phyloP scores from a whole-genome alignment of 768 basidiomycete species.

The Termitomyces sp. region DNA sequence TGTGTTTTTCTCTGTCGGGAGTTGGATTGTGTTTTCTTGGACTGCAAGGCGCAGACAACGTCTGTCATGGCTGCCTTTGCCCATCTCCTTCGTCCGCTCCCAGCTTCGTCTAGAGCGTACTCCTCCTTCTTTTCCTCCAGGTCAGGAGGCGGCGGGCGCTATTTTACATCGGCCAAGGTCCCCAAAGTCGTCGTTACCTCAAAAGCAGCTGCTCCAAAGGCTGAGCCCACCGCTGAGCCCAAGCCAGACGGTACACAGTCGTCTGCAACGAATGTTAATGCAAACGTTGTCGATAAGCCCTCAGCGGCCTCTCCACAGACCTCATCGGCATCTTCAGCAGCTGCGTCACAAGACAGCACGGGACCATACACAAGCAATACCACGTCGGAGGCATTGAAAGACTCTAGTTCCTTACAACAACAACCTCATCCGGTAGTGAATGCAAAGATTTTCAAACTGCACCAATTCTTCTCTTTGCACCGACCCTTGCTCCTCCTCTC shows the following conservation, averaged over 20 bases:
- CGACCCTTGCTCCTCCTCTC: conserved; percentile 70
- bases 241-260: conserved; percentile 15
- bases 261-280: neutral
- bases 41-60: conserved; percentile 6
- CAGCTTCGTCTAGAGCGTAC: conserved; percentile 51
- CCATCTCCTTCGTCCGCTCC: conserved; percentile 42
- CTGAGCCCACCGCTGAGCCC: conserved; percentile 18
- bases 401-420: conserved; percentile 7
- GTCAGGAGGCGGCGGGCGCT: conserved; percentile 60
- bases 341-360: conserved; percentile 8
- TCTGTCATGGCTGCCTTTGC: conserved; percentile 43
- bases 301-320: neutral
- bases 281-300: conserved; percentile 9
- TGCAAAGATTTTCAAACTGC: conserved; percentile 68
- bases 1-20: conserved; percentile 7
- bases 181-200: conserved; percentile 41
- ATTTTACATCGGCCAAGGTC: conserved; percentile 70
- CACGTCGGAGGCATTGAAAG: neutral
- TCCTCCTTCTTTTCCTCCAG: conserved; percentile 80
- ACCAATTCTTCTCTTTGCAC: conserved; percentile 82
- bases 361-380: neutral
- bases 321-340: conserved; percentile 3
- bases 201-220: conserved; percentile 21
- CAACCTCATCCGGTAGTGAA: conserved; percentile 49
- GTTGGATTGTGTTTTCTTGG: neutral